Base-by-base conservation (phyloP, 208 protist species). In the Crithidia fasciculata region DNA sequence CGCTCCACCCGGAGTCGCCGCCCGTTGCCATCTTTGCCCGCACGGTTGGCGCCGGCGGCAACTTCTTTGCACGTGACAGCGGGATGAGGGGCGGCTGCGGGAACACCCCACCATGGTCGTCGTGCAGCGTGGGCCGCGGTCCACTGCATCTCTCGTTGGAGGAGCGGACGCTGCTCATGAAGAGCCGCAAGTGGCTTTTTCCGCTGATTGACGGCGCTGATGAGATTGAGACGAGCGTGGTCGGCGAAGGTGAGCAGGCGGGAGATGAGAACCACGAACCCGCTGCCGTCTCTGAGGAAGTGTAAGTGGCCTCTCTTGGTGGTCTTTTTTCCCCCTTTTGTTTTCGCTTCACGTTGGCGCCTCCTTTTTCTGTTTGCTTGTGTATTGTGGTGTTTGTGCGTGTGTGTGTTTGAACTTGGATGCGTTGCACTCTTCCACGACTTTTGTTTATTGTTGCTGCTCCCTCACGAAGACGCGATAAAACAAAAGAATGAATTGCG, bases 181-280 rank as follows among this genome's bases (percentile, higher is more conserved):
- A 58, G 52, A 81, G 60, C 65, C 55, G 40, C 12, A 62, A 64
- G 39, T 81, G 70, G 64, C 64, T 76, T 15, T 76, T 76, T 68
- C 70, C 70, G 7, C 53, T 81, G 2, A 72, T 76, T 28, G 70
- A 76, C 37, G 62, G 76, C 28, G 47, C 37, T 2, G 69, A 81
- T 7, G 69, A 76, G 43, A 64, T 81, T 13, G 68, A 72, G 43
- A 19, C 28, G 10, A 36, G 13, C 36, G 43, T 3, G 8, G 45
- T 47, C 12, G 43, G 19, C 5, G 45, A 71, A 44, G 36, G 28
- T 19, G 8, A 71, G 55, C 2, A 4, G 40, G 28, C 1, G 52
- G 15, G 39, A 18, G 40, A 18, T 13, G 28, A 61, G 16, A 12
- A 37, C 13, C 59, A 67, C 5, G 49, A 58, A 8, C 44, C 37